phyloP scores from a whole-genome alignment of 1,284 basidiomycete species.

The Malassezia equina region DNA sequence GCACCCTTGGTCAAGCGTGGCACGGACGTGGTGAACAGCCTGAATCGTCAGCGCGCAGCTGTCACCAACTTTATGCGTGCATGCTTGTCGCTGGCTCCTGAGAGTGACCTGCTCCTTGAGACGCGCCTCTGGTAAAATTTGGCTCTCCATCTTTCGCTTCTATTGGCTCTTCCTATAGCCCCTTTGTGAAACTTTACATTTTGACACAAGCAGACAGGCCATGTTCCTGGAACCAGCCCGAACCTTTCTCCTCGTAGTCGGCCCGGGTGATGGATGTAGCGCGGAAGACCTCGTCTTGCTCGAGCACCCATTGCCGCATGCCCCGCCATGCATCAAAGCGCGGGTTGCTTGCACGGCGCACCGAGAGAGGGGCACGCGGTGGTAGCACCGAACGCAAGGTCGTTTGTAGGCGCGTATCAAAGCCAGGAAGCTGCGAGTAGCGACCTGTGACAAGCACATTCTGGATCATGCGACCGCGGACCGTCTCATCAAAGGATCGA shows the following conservation, averaged over 20 bases:
- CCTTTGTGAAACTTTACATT: neutral
- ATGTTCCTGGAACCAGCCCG: slow-evolving; percentile 59
- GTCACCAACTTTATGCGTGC: slow-evolving; percentile 77
- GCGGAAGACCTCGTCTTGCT: slow-evolving; percentile 24
- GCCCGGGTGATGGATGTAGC: slow-evolving; percentile 59
- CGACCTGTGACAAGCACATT: slow-evolving; percentile 13
- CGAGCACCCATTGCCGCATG: slow-evolving; percentile 70
- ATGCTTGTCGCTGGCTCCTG: slow-evolving; percentile 40
- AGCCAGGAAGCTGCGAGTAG: slow-evolving; percentile 19
- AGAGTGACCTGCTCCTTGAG: slow-evolving; percentile 43
- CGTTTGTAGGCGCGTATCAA: slow-evolving; percentile 57
- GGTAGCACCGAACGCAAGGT: slow-evolving; percentile 38
- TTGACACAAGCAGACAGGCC: slow-evolving; percentile 13
- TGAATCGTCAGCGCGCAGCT: slow-evolving; percentile 86
- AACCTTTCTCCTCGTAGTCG: slow-evolving; percentile 85
- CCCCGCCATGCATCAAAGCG: slow-evolving; percentile 77
- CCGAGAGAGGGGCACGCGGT: slow-evolving; percentile 21
- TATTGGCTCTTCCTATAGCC: neutral
- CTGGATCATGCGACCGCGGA: slow-evolving; percentile 54
- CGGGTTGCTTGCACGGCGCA: slow-evolving; percentile 57
- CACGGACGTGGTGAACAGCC: slow-evolving; percentile 85
- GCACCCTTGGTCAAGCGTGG: slow-evolving; percentile 93
- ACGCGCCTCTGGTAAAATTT: slow-evolving; percentile 31
- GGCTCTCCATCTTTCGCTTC: neutral
- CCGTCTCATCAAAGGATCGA: slow-evolving; percentile 64